Percentiles rank a stretch among this genome's conserved stretches.
These are phyloP conservation scores for Penicillium brasilianum DNA, from an alignment of 2,329 filamentous ascomycete genomes.

Conservation along the genomic window DNA sequence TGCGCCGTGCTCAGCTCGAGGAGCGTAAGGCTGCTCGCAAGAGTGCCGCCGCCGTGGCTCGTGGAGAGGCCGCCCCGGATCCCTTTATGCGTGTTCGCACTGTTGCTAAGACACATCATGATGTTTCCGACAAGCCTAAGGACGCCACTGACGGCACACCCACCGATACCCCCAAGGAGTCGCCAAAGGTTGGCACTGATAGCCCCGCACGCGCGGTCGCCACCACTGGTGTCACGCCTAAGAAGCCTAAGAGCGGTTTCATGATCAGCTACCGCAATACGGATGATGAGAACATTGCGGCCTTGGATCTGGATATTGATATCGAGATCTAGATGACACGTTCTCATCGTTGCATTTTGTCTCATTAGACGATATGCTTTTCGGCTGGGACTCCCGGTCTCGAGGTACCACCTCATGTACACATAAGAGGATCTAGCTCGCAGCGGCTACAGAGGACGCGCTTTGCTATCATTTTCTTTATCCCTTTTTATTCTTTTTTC, in stretches of 20 bases:
- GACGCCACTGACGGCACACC: constrained; percentile 34
- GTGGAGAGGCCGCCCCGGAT: constrained; percentile 64
- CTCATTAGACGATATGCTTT: not conserved
- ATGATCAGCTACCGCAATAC: constrained; percentile 77
- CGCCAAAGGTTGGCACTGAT: constrained; percentile 56
- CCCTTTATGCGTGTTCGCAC: constrained; percentile 67
- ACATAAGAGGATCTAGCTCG: constrained; percentile 9
- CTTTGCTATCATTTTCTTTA: not conserved
- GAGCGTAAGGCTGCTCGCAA: constrained; percentile 71
- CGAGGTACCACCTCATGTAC: constrained; percentile 7
- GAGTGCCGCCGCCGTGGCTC: constrained; percentile 64
- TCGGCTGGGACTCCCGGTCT: not conserved
- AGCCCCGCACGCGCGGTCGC: constrained; percentile 57
- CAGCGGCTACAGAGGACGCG: not conserved
- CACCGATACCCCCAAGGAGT: constrained; percentile 50
- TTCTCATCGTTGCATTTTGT: not conserved
- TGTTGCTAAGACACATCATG: constrained; percentile 70
- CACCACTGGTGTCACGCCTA: constrained; percentile 44
- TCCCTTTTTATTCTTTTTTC: constrained; percentile 9
- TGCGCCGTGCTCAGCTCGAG: constrained; percentile 86
- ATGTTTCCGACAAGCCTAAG: constrained; percentile 56
- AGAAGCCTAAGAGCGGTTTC: constrained; percentile 52
- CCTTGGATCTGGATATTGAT: constrained; percentile 88
- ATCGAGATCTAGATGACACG: constrained; percentile 70
- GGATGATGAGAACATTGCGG: constrained; percentile 91